Evolutionary conservation across 768 basidiomycete genomes (phyloP), one percentile per base, ranked within the genome.

Genomic region (Psilocybe sp.): DNA sequence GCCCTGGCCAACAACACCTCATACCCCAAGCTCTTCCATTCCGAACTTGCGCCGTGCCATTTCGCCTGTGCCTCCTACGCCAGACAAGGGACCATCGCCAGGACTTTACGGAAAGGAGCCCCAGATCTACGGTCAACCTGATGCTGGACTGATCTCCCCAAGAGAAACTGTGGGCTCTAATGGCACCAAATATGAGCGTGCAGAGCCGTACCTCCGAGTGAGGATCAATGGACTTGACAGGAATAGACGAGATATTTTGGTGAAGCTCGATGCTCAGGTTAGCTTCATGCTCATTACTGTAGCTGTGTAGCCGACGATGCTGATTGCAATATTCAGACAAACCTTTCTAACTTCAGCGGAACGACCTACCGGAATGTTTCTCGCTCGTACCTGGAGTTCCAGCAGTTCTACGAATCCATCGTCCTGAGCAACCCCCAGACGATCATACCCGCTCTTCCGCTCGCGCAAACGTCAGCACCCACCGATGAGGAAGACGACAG

Each of bases 401-500:
- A 92, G 64, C 83, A 89, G 55, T 92, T 98, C 68, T 92, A 94
- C 59, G 93, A 97, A 42, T 80, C 94, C 42, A 79, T 96, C 58
- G 80, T 93, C 28, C 80, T 87, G 60, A 92, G 81, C 67, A 95
- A 92, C 65, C 97, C 97, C 0, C 97, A 98, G 63, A 96, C 95
- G 20, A 97, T 99, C 59, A 78, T 98, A 13, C 92, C 97, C 7
- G 97, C 97, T 4, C 78, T 99, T 12, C 97, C 97, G 1, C 78
- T 98, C n/a, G 83, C 95, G 0, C 92, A 96, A 57, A 98, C 95
- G 0, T 98, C 95, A 11, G 97, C 97, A 2, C 88, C 92, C 19
- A 94, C 92, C 11, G 97, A 98, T 62, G 97, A 98, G 70, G 97
- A 98, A 69, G 97, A 99, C 67, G 97, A 98, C 66, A 80, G 97